These are phyloP conservation scores for Ambrosiella xylebori DNA, from an alignment of 2,329 filamentous ascomycete species.

Conservation along the genomic window DNA sequence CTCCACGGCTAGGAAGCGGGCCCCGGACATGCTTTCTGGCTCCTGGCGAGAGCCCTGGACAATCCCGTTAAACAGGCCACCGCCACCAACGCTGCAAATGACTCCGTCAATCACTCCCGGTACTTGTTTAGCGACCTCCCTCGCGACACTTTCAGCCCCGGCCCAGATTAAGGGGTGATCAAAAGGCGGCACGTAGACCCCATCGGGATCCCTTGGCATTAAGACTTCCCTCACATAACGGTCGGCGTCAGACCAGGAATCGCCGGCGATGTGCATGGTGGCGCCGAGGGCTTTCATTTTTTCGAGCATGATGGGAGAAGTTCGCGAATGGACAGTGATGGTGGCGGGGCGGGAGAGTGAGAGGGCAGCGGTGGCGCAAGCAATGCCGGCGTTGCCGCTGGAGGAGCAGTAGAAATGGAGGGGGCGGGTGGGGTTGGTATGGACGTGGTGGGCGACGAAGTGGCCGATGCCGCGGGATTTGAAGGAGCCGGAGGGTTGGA, in stretches of 20 bases:
- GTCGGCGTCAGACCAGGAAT: slow-evolving; percentile 54
- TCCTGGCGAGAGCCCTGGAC: slow-evolving; percentile 27
- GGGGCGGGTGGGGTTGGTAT: slow-evolving; percentile 15
- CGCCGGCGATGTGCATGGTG: slow-evolving; percentile 50
- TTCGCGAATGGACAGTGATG: slow-evolving; percentile 53
- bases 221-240: slow-evolving; percentile 42
- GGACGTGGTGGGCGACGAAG: slow-evolving; percentile 29
- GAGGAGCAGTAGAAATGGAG: slow-evolving; percentile 63
- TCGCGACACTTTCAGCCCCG: slow-evolving; percentile 42
- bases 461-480: slow-evolving; percentile 64
- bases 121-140: slow-evolving; percentile 28
- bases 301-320: slow-evolving; percentile 50
- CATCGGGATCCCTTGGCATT: slow-evolving; percentile 31
- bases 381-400: slow-evolving; percentile 72
- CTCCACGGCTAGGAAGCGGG: slow-evolving; percentile 54
- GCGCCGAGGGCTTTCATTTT: slow-evolving; percentile 54
- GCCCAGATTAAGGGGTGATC: slow-evolving; percentile 52
- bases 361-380: slow-evolving; percentile 55
- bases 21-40: slow-evolving; percentile 14
- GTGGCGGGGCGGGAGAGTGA: slow-evolving; percentile 49
- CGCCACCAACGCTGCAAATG: slow-evolving; percentile 65
- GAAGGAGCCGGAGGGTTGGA: slow-evolving; percentile 71
- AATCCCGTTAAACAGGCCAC: slow-evolving; percentile 62
- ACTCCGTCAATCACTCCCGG: slow-evolving; percentile 43
- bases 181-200: slow-evolving; percentile 53